Percentiles rank a stretch among this genome's conserved stretches.
Conservation (phyloP, 2,329 filamentous ascomycete genomes). For the Teratosphaeria nubilosa region DNA sequence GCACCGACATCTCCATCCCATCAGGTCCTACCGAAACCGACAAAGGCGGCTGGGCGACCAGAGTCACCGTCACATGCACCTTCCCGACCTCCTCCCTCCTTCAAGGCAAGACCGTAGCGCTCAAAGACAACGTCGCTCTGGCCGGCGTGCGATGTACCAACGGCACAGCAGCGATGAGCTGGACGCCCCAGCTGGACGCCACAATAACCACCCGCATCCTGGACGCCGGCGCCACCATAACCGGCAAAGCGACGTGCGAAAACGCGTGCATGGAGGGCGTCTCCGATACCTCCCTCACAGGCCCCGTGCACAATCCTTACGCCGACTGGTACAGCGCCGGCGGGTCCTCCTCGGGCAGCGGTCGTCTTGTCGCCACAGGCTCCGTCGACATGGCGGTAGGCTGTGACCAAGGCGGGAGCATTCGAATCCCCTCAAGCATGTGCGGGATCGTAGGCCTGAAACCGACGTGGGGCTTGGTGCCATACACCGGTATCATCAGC, state of each 20-base stretch:
- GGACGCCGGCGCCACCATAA: conserved; percentile 34
- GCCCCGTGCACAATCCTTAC: conserved; percentile 33
- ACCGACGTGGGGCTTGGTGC: conserved; percentile 40
- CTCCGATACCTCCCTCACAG: conserved; percentile 16
- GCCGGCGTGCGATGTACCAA: conserved; percentile 34
- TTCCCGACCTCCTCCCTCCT: conserved; percentile 6
- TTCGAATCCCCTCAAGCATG: conserved; percentile 28
- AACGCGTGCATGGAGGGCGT: conserved; percentile 22
- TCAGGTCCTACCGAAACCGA: conserved; percentile 3
- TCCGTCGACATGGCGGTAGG: conserved; percentile 29
- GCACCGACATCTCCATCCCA: conserved; percentile 6
- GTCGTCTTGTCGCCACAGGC: conserved; percentile 32
- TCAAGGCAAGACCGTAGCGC: conserved; percentile 22
- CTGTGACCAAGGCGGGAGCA: conserved; percentile 29
- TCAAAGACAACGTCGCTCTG: conserved; percentile 42
- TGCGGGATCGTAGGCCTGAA: conserved; percentile 32
- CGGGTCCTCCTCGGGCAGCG: conserved; percentile 36
- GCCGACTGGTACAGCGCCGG: conserved; percentile 36
- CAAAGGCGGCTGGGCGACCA: conserved; percentile 13
- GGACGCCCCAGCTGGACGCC: conserved; percentile 33
- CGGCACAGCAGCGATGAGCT: conserved; percentile 32
- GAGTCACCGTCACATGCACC: conserved; percentile 6
- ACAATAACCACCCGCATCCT: conserved; percentile 35
- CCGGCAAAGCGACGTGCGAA: conserved; percentile 39
- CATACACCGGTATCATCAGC: conserved; percentile 39